phyloP scores from a whole-genome alignment of 805 yeast genomes.

The Cephaloascus albidus region DNA sequence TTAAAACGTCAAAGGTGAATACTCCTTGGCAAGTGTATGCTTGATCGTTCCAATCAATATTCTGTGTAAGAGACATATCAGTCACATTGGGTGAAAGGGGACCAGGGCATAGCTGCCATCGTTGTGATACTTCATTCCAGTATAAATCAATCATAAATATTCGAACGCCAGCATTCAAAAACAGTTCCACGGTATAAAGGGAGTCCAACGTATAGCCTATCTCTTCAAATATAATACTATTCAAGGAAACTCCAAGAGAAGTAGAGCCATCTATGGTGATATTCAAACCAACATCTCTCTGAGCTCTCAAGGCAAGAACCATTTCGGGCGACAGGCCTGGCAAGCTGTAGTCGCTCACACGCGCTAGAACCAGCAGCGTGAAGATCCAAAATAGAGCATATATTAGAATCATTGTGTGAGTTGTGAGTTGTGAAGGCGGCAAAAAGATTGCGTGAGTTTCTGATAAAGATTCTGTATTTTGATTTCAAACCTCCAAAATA shows the following conservation, averaged over 20 bases:
- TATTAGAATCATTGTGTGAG: conserved; percentile 2
- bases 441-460: conserved; percentile 1
- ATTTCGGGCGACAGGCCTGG: conserved; percentile 16
- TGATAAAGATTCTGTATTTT: neutral
- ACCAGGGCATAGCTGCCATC: conserved; percentile 51
- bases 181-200: conserved; percentile 11
- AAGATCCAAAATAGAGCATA: conserved; percentile 2
- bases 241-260: conserved; percentile 27
- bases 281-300: conserved; percentile 35
- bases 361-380: conserved; percentile 1
- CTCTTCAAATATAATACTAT: conserved; percentile 16
- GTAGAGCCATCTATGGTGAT: conserved; percentile 28
- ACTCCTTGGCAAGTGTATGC: conserved; percentile 18
- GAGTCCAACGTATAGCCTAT: conserved; percentile 21
- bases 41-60: conserved; percentile 17
- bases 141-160: conserved; percentile 45
- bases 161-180: conserved; percentile 37
- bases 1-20: conserved; percentile 14
- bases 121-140: conserved; percentile 33
- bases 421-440: conserved; percentile 1
- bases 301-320: conserved; percentile 29
- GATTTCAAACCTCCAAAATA: too few species aligned
- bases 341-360: conserved; percentile 8
- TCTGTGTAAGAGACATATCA: conserved; percentile 5
- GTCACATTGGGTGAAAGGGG: conserved; percentile 20